Evolutionary conservation across 2,329 filamentous ascomycete genomes (phyloP), one percentile per base, ranked within the genome.

Genomic region (Akanthomyces lecanii): DNA sequence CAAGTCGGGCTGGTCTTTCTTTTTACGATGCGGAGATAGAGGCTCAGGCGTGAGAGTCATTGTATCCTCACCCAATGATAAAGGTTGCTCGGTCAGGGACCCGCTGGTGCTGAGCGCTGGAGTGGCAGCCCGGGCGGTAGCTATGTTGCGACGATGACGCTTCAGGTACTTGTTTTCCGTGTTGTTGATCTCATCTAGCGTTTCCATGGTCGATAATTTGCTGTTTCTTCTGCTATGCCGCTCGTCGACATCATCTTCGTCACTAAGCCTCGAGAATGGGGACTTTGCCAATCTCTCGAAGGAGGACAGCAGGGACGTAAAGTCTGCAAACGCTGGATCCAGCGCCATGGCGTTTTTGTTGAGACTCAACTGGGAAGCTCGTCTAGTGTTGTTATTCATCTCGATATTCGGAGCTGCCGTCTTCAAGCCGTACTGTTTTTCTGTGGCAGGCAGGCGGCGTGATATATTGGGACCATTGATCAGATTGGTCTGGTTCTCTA

Each of bases 11-110:
- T 79, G 81, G 45, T 80, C 72, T 58, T 74, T 78, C 21, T 82
- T 72, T 65, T 78, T 74, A 33, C 75, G 74, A 40, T 72, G 73
- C 40, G 80, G 78, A 18, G 80, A 83, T 4, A 82, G 78, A 16
- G 80, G 80, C 52, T 79, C 76, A n/a, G 81, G 81, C 4, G 78
- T 77, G 40, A 81, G 65, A 42, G 81, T 76, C 14, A 73, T 69
- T 36, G 72, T 69, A 12, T 67, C 63, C 25, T 61, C 51, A 8
- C 10, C 28, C 62, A 62, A 51, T 6, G 60, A 28, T 66, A 64
- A 51, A 47, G 61, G 51, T 52, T 56, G 38, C 50, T 59, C 53
- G 16, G 53, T 12, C 55, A 40, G 8, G 59, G 62, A 44, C 38
- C 62, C 16, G 42, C 61, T 18, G 4, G 25, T n/a, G 11, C 48